Evolutionary conservation across 1,139 yeast species (phyloP).

Genomic region (Taphrina pruni): DNA sequence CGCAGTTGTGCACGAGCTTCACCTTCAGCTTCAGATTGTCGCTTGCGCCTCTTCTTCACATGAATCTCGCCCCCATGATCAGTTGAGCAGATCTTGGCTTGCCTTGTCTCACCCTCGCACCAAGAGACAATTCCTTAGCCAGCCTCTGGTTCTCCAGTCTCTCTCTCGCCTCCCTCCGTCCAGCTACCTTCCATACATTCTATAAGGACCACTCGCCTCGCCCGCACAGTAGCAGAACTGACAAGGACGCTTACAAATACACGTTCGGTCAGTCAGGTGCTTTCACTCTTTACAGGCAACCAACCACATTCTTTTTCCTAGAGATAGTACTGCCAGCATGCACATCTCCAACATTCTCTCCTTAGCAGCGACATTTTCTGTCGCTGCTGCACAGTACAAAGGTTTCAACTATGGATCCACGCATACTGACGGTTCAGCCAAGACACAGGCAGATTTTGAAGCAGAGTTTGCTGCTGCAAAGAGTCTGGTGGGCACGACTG

Average conservation of each 20-base stretch:
- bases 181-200: neutral
- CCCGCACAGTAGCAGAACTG: neutral
- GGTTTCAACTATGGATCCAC: slow-evolving; percentile 29
- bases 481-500: slow-evolving; percentile 15
- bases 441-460: slow-evolving; percentile 29
- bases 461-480: slow-evolving; percentile 29
- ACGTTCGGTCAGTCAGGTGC: neutral
- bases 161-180: neutral
- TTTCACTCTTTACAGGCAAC: neutral
- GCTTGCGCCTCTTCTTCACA: neutral
- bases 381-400: slow-evolving; percentile 26
- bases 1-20: neutral
- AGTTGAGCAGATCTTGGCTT: neutral
- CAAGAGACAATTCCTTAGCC: neutral
- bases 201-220: too few relatives aligned
- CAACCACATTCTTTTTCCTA: slow-evolving; percentile 6
- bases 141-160: neutral
- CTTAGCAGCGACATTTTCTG: slow-evolving; percentile 14
- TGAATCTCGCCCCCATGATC: neutral
- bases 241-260: neutral
- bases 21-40: too few relatives aligned
- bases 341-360: slow-evolving; percentile 27
- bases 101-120: neutral
- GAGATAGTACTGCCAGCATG: slow-evolving; percentile 7
- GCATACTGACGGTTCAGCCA: slow-evolving; percentile 23